These are phyloP conservation scores for Microbotryomycetes sp. DNA, from an alignment of 1,284 basidiomycete species.

Conservation along the genomic window DNA sequence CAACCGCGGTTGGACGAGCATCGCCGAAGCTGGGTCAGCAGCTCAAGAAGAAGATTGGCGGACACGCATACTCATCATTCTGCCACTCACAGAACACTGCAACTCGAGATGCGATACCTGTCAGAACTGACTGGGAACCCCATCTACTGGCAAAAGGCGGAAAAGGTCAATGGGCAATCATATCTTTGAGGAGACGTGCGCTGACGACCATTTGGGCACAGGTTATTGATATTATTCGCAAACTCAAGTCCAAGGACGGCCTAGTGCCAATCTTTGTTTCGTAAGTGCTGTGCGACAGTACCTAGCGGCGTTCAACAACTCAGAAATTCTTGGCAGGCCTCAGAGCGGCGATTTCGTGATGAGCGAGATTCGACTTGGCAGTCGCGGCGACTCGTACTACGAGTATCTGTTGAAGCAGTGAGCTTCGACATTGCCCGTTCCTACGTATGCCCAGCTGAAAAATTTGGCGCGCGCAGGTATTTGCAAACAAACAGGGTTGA, in stretches of 20 bases:
- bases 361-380: slow-evolving; percentile 78
- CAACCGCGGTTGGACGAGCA: slow-evolving; percentile 61
- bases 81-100: slow-evolving; percentile 49
- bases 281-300: slow-evolving; percentile 43
- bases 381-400: slow-evolving; percentile 89
- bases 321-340: not conserved
- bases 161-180: slow-evolving; percentile 48
- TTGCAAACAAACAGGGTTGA: slow-evolving; percentile 64
- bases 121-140: slow-evolving; percentile 66
- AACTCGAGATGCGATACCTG: slow-evolving; percentile 88
- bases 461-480: slow-evolving; percentile 38
- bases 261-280: slow-evolving; percentile 78
- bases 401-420: slow-evolving; percentile 46
- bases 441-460: slow-evolving; percentile 37
- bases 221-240: slow-evolving; percentile 66
- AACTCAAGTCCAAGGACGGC: slow-evolving; percentile 58
- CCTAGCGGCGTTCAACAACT: not conserved
- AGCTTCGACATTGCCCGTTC: not conserved
- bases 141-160: slow-evolving; percentile 72
- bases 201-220: slow-evolving; percentile 37
- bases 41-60: not conserved
- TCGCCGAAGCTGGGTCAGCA: slow-evolving; percentile 62
- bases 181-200: no score
- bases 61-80: not conserved
- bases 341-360: slow-evolving; percentile 33